Percentiles rank a stretch among this genome's conserved stretches.
Evolutionary conservation across 2,329 filamentous ascomycete species (phyloP).

Genomic region (Blumeriella jaapii): DNA sequence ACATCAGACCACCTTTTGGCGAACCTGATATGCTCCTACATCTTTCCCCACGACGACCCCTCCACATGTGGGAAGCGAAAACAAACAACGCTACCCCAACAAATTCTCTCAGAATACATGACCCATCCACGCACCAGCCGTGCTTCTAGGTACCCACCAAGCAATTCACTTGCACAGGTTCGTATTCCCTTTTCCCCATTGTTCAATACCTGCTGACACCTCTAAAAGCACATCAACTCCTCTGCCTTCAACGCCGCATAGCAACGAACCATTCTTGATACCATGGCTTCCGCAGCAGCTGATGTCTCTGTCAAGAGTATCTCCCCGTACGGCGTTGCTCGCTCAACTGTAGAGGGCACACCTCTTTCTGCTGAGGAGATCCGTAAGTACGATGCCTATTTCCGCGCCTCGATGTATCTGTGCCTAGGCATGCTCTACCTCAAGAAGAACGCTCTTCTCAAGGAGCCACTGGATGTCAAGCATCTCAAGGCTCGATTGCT

Average conservation of each 20-base stretch:
- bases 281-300: slow-evolving; percentile 19
- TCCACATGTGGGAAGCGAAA: no score
- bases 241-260: neutral
- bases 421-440: slow-evolving; percentile 75
- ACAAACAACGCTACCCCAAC: no score
- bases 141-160: no score
- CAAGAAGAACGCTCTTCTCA: slow-evolving; percentile 59
- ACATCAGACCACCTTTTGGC: slow-evolving; percentile 12
- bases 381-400: slow-evolving; percentile 58
- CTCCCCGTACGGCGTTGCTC: slow-evolving; percentile 51
- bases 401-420: slow-evolving; percentile 63
- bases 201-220: neutral
- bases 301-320: slow-evolving; percentile 41
- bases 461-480: slow-evolving; percentile 53
- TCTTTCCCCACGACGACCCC: slow-evolving; percentile 10
- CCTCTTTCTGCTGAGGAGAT: slow-evolving; percentile 57
- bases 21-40: slow-evolving; percentile 5
- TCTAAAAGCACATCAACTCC: slow-evolving; percentile 1
- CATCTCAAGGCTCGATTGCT: slow-evolving; percentile 65
- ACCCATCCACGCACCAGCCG: neutral
- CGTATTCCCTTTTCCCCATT: neutral
- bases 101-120: slow-evolving; percentile 3
- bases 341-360: slow-evolving; percentile 49
- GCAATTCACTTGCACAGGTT: no score
- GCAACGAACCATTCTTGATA: no score